Percentiles rank a stretch among this genome's conserved stretches.
phyloP scores from a whole-genome alignment of 108 stramenopile species.

The Conticribra weissflogii region DNA sequence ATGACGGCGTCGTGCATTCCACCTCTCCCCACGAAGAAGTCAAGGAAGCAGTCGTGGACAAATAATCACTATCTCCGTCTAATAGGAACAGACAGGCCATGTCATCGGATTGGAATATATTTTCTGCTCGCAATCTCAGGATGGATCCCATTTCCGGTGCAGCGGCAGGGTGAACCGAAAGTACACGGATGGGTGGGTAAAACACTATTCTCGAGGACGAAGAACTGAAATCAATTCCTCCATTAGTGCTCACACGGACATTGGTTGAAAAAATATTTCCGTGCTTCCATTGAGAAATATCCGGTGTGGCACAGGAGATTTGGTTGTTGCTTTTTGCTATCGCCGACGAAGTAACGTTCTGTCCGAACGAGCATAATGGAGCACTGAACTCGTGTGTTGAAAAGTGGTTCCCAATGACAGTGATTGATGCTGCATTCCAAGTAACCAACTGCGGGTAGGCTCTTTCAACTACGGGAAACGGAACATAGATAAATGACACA shows the following conservation, averaged over 20 bases:
- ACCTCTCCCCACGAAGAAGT: not conserved
- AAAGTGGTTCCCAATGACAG: conserved; percentile 3
- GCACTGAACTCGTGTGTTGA: not conserved
- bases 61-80: not conserved
- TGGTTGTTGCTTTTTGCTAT: not conserved
- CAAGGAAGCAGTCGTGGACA: not conserved
- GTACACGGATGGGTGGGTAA: conserved; percentile 1
- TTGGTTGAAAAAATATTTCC: not conserved
- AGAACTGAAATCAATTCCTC: conserved; percentile 7
- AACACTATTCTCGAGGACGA: conserved; percentile 3
- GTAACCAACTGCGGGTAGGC: not conserved
- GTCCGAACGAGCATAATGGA: conserved; percentile 7
- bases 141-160: conserved; percentile 15
- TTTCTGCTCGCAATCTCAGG: not conserved
- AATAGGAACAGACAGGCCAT: not conserved
- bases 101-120: conserved; percentile 2
- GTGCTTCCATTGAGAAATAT: not conserved
- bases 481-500: conserved; percentile 6
- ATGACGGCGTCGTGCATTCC: conserved; percentile 3
- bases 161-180: not conserved
- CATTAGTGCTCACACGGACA: conserved; percentile 10
- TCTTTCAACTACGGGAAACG: not conserved
- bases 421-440: not conserved
- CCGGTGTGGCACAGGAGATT: not conserved
- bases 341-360: conserved; percentile 1